Percentiles rank a stretch among this genome's conserved stretches.
Conservation (phyloP, 1,139 yeast genomes). For the Maudiozyma humilis region DNA sequence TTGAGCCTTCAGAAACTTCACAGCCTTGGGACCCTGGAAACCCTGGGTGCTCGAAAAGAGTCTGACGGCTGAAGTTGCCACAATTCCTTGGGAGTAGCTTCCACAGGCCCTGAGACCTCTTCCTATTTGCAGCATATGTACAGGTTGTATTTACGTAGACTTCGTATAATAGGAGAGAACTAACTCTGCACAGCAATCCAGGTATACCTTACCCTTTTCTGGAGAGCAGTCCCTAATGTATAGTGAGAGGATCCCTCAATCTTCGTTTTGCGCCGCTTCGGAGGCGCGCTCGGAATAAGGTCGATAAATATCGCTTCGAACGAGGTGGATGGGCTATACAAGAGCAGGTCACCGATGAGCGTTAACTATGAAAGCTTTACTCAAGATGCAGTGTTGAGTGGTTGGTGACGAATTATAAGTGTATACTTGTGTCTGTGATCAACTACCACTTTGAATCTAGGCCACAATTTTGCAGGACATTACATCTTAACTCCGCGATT, state of each 20-base stretch:
- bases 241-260: background rate
- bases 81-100: background rate
- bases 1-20: constrained; percentile 30
- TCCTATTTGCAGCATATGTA: constrained; percentile 1
- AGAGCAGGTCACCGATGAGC: too few species aligned
- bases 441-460: background rate
- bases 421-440: constrained; percentile 20
- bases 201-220: too few species aligned
- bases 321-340: background rate
- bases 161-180: too few species aligned
- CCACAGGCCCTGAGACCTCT: background rate
- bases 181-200: too few species aligned
- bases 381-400: too few species aligned
- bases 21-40: constrained; percentile 23
- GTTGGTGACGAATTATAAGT: too few species aligned
- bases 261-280: background rate
- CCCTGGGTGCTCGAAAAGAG: constrained; percentile 2
- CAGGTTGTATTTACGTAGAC: too few species aligned
- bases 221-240: too few species aligned
- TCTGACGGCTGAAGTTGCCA: background rate
- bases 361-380: too few species aligned
- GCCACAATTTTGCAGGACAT: constrained; percentile 37
- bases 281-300: background rate
- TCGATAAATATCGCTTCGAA: background rate
- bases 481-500: constrained; percentile 32